Base-by-base conservation (phyloP, 2,329 filamentous ascomycete species). In the Huntiella bhutanensis region DNA sequence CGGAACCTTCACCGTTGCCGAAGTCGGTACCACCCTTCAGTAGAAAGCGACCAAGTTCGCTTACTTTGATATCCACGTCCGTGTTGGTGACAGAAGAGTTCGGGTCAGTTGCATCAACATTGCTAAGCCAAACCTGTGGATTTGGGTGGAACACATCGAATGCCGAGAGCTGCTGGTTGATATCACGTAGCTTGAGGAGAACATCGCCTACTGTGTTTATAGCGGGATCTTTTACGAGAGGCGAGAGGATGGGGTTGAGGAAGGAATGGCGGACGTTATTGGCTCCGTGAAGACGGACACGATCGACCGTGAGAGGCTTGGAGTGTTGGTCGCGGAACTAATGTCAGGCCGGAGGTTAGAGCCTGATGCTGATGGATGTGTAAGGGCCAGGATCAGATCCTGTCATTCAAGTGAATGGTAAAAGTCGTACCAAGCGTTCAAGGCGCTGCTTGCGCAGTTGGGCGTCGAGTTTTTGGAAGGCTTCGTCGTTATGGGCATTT, bases 11-110 rank as follows among this genome's bases (percentile, higher is more conserved):
- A 16, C 84, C 78, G 57, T 92, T 93, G 52, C 91, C 91, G 40
- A 94, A 71, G 58, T 96, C 88, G 6, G 91, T 96, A 50, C 91
- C 91, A 0, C 87, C 94, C 66, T 93, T 93, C 56, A 96, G 73
- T 49, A 86, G 77, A 57, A 96, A 75, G 35, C 82, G 78, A 32
- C 83, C 80, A 53, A 83, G 78, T 62, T 98, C 88, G 45, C 75
- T 76, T 48, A 95, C 71, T 55, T 80, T 82, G 45, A 95, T 73
- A 53, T 88, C 81, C 54, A 96, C 60, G 58, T 93, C 84, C 46
- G 95, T 62, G 58, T 93, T 85, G 47, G 77, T 85, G 2, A 80
- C 75, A 2, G 77, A 77, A 7, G 78, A 75, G 5, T 77, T 74
- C 0, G 82, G 70, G 51, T 83, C 75, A 39, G 76, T 72, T 5